A percentile compares a stretch with the other conserved stretches of the same genome.
These are phyloP conservation scores for Hyaloscypha bicolor DNA, from an alignment of 495 filamentous ascomycete genomes.

Conservation along the genomic window DNA sequence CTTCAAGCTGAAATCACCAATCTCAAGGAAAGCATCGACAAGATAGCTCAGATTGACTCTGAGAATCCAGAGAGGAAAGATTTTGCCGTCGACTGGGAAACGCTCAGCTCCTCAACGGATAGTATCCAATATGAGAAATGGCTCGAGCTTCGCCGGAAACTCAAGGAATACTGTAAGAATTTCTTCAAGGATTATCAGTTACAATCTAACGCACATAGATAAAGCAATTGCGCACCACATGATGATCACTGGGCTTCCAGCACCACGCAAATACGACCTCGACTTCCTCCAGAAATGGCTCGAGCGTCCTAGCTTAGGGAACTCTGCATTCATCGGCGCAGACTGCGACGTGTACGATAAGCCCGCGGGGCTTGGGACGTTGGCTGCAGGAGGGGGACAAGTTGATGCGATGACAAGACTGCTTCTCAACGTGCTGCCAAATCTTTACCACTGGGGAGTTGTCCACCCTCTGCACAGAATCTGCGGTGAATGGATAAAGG, in stretches of 20 bases:
- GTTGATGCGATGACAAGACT: slow-evolving; percentile 20
- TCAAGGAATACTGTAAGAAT: slow-evolving; percentile 28
- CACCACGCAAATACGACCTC: slow-evolving; percentile 26
- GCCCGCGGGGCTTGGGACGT: slow-evolving; percentile 28
- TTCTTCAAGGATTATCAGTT: background rate
- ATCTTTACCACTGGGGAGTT: slow-evolving; percentile 24
- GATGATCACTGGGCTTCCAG: slow-evolving; percentile 27
- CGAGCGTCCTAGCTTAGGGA: slow-evolving; percentile 20
- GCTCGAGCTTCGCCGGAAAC: slow-evolving; percentile 18
- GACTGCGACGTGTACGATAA: slow-evolving; percentile 22
- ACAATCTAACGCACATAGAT: slow-evolving; percentile 17
- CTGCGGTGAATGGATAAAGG: slow-evolving; percentile 15
- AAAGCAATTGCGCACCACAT: slow-evolving; percentile 24
- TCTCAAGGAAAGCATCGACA: slow-evolving; percentile 34
- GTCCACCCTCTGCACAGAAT: slow-evolving; percentile 8
- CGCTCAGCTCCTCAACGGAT: slow-evolving; percentile 16
- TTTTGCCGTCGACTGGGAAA: slow-evolving; percentile 23
- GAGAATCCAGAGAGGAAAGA: slow-evolving; percentile 7
- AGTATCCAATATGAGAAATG: slow-evolving; percentile 20
- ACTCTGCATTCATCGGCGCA: slow-evolving; percentile 20
- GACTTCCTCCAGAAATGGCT: slow-evolving; percentile 34
- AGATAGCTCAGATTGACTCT: slow-evolving; percentile 28
- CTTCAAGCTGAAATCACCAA: slow-evolving; percentile 38
- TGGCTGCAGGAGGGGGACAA: slow-evolving; percentile 26
- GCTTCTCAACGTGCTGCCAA: slow-evolving; percentile 20